These are phyloP conservation scores for Syzygium syzygioides DNA, from an alignment of 441 rosid genomes.

Conservation along the genomic window DNA sequence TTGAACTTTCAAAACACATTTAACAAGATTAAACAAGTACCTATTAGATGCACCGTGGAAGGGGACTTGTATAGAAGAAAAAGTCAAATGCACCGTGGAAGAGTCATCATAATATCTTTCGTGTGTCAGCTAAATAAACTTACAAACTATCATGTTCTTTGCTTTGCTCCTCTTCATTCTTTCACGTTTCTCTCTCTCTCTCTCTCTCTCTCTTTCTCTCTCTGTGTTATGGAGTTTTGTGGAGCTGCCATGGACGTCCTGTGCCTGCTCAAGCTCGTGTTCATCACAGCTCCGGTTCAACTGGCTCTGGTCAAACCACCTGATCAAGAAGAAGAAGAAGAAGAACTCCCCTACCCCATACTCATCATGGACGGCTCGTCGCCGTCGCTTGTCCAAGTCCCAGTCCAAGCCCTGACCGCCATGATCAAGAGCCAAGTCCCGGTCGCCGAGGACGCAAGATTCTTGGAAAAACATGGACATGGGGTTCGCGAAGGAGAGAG, in stretches of 20 bases:
- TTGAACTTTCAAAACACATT: not conserved
- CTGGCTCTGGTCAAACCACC: not conserved
- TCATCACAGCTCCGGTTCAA: not conserved
- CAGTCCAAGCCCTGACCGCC: not conserved
- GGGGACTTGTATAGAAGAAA: not conserved
- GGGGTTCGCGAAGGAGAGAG: not conserved
- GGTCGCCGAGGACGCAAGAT: not conserved
- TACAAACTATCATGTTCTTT: not conserved
- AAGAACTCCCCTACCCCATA: not conserved
- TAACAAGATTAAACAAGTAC: not conserved
- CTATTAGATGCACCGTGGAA: not conserved
- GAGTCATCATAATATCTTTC: not conserved
- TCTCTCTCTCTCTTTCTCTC: not conserved
- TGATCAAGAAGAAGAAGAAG: not conserved
- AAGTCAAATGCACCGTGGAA: not conserved
- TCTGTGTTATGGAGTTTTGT: not conserved
- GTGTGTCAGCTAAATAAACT: not conserved
- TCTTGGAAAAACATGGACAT: not conserved
- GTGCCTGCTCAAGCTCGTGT: not conserved
- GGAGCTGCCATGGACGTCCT: not conserved
- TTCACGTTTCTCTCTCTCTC: not conserved
- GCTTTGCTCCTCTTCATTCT: not conserved
- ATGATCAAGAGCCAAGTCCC: conserved; percentile 7
- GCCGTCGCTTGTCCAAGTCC: not conserved
- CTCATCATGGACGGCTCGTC: not conserved